Evolutionary conservation across 192 early-diverging fungal genomes (phyloP).

Genomic region (Coemansia sp.): DNA sequence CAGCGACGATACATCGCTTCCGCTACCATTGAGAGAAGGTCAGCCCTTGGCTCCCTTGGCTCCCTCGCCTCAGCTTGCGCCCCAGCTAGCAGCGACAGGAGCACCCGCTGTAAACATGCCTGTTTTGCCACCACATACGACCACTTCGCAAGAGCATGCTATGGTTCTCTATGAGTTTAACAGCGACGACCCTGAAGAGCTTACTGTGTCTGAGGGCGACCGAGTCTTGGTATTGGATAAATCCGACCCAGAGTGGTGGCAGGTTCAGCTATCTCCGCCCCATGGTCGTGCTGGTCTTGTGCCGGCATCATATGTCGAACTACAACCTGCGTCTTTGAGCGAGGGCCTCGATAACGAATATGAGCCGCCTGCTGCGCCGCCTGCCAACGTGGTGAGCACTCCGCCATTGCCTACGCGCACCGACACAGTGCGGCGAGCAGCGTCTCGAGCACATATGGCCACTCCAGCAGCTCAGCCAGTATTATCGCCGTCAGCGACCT

Average conservation of each 20-base stretch:
- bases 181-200: constrained; percentile 81
- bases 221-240: constrained; percentile 83
- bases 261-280: constrained; percentile 63
- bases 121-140: constrained; percentile 3
- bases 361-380: background rate
- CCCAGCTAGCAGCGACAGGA: background rate
- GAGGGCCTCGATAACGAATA: background rate
- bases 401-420: constrained; percentile 37
- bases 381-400: background rate
- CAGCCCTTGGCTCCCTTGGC: background rate
- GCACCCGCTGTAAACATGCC: constrained; percentile 9
- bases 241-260: constrained; percentile 89
- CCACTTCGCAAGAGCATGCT: constrained; percentile 28
- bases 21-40: constrained; percentile 34
- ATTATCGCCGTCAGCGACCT: background rate
- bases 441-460: constrained; percentile 12
- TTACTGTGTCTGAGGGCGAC: constrained; percentile 83
- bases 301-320: constrained; percentile 79
- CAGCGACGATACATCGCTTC: constrained; percentile 10
- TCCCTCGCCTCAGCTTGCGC: constrained; percentile 2
- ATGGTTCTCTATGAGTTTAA: constrained; percentile 80
- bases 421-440: constrained; percentile 33
- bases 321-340: constrained; percentile 5
- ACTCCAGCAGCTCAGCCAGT: background rate
- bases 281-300: constrained; percentile 72